A percentile compares a stretch with the other conserved stretches of the same genome.
Conservation (phyloP, 2,329 filamentous ascomycete species). For the Exophiala calicioides region DNA sequence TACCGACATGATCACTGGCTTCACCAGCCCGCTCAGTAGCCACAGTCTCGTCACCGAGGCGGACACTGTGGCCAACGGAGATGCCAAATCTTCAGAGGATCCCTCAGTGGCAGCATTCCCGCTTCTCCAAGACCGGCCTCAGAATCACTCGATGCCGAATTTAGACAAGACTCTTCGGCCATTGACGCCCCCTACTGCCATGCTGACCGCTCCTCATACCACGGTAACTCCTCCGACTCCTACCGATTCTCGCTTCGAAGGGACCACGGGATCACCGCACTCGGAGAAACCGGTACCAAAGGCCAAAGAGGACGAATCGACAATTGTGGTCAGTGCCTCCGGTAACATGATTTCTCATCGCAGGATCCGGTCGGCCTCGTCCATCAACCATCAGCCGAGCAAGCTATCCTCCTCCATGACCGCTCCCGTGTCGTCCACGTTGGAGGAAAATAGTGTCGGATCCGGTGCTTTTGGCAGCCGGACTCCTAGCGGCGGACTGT, state of each 20-base stretch:
- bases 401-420: conserved; percentile 78
- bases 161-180: conserved; percentile 19
- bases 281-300: conserved; percentile 38
- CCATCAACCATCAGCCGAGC: conserved; percentile 65
- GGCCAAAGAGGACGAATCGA: conserved; percentile 39
- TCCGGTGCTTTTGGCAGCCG: conserved; percentile 45
- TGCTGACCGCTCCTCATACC: conserved; percentile 51
- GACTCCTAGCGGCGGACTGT: conserved; percentile 60
- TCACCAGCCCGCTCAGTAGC: conserved; percentile 29
- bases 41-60: conserved; percentile 39
- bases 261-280: conserved; percentile 36
- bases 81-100: neutral
- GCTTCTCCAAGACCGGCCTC: conserved; percentile 1
- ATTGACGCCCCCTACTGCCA: conserved; percentile 32
- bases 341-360: conserved; percentile 75
- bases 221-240: conserved; percentile 66
- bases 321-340: conserved; percentile 62
- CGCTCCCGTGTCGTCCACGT: conserved; percentile 72
- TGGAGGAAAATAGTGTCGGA: conserved; percentile 65
- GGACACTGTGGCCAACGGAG: conserved; percentile 31
- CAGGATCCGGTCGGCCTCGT: conserved; percentile 59
- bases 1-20: conserved; percentile 11
- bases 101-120: neutral
- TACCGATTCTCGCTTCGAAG: conserved; percentile 45
- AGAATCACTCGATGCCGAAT: conserved; percentile 24